Evolutionary conservation across 164 flowering plant species (phyloP), one percentile per base, ranked within the genome.

Genomic region (Kingdonia uniflora): DNA sequence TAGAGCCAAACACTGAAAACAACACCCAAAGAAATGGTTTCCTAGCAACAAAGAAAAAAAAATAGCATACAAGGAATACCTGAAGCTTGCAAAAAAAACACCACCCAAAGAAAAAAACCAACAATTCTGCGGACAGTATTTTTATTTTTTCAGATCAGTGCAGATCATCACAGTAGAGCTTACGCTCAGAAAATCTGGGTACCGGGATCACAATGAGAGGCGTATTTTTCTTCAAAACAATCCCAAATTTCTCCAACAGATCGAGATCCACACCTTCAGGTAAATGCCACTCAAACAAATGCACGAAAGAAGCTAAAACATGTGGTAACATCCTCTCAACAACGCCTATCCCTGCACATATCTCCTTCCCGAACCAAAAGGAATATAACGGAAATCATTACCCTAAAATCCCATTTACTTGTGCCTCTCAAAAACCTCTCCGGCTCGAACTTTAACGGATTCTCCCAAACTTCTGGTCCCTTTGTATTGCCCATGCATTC

Each of bases 401-500:
- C 48, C 48, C 7, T 19, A 44, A 2, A 16, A n/a, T 19, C 15
- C 19, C 12, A n/a, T n/a, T 44, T 16, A 11, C 4, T 14, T 14
- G 44, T 4, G 17, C 17, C 44, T 3, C 17, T 14, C 21, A 44
- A 44, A 19, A 44, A 44, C 19, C 48, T 44, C 42, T 24, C 49
- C 0, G 55, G 55, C 5, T 38, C 19, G 43, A 52, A 52, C 3
- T 38, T 42, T 16, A 53, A 40, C 6, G 67, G 67, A n/a, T 57
- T 43, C 14, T 54, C 59, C 63, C 63, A 59, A 0, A 17, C 13
- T 8, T 35, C 2, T 3, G 59, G 37, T 65, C 68, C 45, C 63
- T 58, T 0, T 65, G 68, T 6, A 65, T 58, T 5, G 67, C 67
- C 67, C 67, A 64, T 15, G 35, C 58, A 14, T 64, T 64, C 6